Evolutionary conservation across 2,329 filamentous ascomycete species (phyloP), one percentile per base, ranked within the genome.

Genomic region (Pyrenochaeta sp.): DNA sequence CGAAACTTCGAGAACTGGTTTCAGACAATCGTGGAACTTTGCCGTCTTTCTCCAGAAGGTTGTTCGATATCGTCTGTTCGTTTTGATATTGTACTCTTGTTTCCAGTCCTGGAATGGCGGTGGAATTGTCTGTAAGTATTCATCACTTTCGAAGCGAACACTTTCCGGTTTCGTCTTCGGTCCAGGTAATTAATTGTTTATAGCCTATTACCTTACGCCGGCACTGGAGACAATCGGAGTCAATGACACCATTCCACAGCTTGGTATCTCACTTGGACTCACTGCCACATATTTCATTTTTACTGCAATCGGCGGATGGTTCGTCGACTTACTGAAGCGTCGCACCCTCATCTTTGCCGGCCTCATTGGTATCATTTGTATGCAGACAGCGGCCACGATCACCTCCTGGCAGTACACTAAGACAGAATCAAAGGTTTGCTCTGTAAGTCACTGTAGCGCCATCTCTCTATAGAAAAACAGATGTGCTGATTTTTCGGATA

Each of bases 101-200:
- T 81, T 81, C 61, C 78, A 81, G 56, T 76, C 78, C 48, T 81
- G 79, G 79, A 80, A 79, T 43, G 78, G 78, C 9, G 78, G 78
- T 33, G 75, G 77, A n/a, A 79, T 80, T 53, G 78, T 81, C 50
- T 75, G 72, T 2, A 29, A 49, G 39, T 49, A 31, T 36, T 7
- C 15, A 4, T 36, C 17, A 3, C 7, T n/a, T 36, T 36, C n/a
- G 33, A 36, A n/a, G 12, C 6, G 33, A n/a, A 41, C 39, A 30
- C 40, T 15, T 17, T 6, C 14, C 21, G 7, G 3, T 43, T 21
- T 30, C 4, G 9, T 1, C 15, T 12, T 12, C 21, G 14, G 27
- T 15, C 14, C 29, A 15, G 2, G 2, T 17, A 1, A 17, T 15
- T 29, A 10, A 37, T 35, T 33, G 7, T 49, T 51, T 14, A 29